Conservation (phyloP, 306 rosid species). For the Cucurbita ficifolia region DNA sequence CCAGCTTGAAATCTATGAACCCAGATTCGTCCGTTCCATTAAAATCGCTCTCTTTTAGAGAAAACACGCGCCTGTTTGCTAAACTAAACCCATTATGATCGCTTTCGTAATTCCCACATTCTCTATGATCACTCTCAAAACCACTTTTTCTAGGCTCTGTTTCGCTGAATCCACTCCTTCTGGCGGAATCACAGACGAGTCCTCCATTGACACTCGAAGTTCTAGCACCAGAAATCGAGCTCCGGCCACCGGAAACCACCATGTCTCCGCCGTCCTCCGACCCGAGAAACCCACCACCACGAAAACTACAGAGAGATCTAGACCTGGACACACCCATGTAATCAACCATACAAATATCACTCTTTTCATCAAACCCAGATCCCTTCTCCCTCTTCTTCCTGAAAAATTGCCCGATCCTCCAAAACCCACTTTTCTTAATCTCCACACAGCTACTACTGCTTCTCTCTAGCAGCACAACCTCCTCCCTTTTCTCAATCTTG, state of each 20-base stretch:
- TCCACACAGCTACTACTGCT: constrained; percentile 72
- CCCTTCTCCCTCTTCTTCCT: constrained; percentile 56
- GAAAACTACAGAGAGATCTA: constrained; percentile 81
- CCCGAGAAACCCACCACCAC: constrained; percentile 51
- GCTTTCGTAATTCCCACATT: constrained; percentile 13
- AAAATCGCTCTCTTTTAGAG: constrained; percentile 80
- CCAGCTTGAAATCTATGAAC: constrained; percentile 82
- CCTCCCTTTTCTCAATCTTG: constrained; percentile 30
- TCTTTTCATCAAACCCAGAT: constrained; percentile 55
- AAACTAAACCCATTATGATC: constrained; percentile 29
- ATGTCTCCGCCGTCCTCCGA: constrained; percentile 79
- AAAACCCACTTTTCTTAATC: constrained; percentile 43
- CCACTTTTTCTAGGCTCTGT: constrained; percentile 81
- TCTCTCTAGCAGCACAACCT: constrained; percentile 35
- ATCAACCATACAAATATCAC: constrained; percentile 49
- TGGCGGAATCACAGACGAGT: constrained; percentile 59
- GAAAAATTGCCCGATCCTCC: constrained; percentile 67
- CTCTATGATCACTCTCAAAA: constrained; percentile 30
- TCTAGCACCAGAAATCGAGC: constrained; percentile 88
- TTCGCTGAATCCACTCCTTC: constrained; percentile 88
- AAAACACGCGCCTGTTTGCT: constrained; percentile 57
- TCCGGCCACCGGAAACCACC: constrained; percentile 63
- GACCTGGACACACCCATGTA: constrained; percentile 71
- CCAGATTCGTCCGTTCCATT: constrained; percentile 78
- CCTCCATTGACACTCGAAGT: constrained; percentile 84